Evolutionary conservation across 371 early-diverging fungal genomes (phyloP).

Genomic region (Mortierella sp.): DNA sequence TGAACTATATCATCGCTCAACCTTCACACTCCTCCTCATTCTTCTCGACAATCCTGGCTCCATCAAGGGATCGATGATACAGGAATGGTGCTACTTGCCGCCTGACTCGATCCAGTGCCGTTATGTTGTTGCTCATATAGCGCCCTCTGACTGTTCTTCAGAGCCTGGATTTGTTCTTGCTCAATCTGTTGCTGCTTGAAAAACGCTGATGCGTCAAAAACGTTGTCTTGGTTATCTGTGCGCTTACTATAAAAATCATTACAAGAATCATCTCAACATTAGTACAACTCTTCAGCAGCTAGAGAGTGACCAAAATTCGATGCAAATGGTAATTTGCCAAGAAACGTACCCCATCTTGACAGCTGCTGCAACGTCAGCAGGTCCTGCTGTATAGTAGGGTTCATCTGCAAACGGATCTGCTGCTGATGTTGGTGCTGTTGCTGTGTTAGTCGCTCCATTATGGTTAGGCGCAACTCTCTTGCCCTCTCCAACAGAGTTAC

Average conservation of each 20-base stretch:
- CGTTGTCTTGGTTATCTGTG: conserved; percentile 48
- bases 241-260: conserved; percentile 31
- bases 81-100: neutral
- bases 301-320: too few species aligned
- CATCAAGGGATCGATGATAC: conserved; percentile 13
- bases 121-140: conserved; percentile 29
- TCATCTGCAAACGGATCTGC: conserved; percentile 46
- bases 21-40: neutral
- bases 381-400: conserved; percentile 35
- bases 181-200: conserved; percentile 48
- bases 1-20: too few species aligned
- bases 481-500: conserved; percentile 14
- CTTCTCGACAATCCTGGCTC: neutral
- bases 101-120: conserved; percentile 27
- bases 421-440: neutral
- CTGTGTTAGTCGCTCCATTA: too few species aligned
- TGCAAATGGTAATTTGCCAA: neutral
- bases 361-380: conserved; percentile 36
- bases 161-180: conserved; percentile 40
- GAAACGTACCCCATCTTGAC: conserved; percentile 51
- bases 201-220: conserved; percentile 51
- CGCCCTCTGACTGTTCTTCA: conserved; percentile 38
- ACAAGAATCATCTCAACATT: neutral
- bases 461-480: neutral
- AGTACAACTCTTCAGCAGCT: neutral